phyloP scores from a whole-genome alignment of 805 yeast genomes.

The Metschnikowia bowlesiae region DNA sequence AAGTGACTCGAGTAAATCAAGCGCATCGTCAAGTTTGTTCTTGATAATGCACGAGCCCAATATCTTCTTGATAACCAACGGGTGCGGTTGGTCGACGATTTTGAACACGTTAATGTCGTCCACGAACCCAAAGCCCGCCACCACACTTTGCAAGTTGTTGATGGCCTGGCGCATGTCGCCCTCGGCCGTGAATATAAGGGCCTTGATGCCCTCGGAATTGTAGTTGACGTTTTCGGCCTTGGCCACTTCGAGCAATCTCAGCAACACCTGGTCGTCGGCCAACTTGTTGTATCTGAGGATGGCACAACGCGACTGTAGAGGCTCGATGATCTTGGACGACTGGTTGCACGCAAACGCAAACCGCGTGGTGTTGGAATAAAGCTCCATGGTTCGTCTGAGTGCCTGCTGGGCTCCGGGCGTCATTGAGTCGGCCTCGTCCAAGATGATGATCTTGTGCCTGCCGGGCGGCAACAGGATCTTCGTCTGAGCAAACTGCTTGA shows the following conservation, averaged over 20 bases:
- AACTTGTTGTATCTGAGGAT: conserved; percentile 79
- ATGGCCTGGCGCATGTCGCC: conserved; percentile 99
- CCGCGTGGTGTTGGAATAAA: conserved; percentile 91
- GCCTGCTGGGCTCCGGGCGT: conserved; percentile 97
- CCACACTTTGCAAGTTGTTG: conserved; percentile 89
- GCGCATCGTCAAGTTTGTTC: conserved; percentile 55
- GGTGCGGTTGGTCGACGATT: conserved; percentile 96
- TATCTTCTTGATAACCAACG: conserved; percentile 68
- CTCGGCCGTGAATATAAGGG: conserved; percentile 90
- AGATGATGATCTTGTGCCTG: conserved; percentile 83
- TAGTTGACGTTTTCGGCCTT: conserved; percentile 68
- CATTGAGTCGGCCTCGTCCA: conserved; percentile 97
- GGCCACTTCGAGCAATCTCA: conserved; percentile 67
- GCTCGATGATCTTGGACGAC: conserved; percentile 91
- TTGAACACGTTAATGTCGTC: conserved; percentile 89
- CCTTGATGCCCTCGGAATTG: conserved; percentile 87
- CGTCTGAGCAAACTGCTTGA: conserved; percentile 94
- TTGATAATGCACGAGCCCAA: conserved; percentile 41
- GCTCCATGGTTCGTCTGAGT: conserved; percentile 88
- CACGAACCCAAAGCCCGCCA: conserved; percentile 90
- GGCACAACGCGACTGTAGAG: conserved; percentile 94
- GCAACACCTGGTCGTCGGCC: conserved; percentile 78
- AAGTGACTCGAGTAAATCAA: conserved; percentile 58
- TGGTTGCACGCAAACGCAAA: conserved; percentile 99
- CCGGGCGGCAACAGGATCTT: conserved; percentile 85